Evolutionary conservation across 148 eudicot genomes (phyloP).

Genomic region (Suaeda aralocaspica): DNA sequence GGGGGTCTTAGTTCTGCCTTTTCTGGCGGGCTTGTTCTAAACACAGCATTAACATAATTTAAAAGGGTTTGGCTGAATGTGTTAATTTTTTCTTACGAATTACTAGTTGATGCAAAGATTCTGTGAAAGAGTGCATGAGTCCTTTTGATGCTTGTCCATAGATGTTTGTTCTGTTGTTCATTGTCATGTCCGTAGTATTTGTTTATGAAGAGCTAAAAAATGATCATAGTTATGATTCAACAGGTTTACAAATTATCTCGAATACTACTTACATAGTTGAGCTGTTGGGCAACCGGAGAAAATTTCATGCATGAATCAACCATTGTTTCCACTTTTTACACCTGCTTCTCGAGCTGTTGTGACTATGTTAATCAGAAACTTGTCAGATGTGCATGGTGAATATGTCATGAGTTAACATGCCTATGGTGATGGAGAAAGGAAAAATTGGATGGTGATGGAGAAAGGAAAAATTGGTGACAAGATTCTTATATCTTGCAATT

Average conservation of each 20-base stretch:
- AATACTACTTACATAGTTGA: constrained; percentile 29
- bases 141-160: background rate
- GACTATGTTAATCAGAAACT: background rate
- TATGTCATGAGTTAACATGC: background rate
- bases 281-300: too few species aligned
- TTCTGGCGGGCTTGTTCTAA: too few species aligned
- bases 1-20: too few species aligned
- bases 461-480: background rate
- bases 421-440: background rate
- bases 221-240: constrained; percentile 1
- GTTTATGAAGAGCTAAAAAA: background rate
- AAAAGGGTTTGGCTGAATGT: too few species aligned
- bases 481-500: background rate
- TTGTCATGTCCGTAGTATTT: background rate
- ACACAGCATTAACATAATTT: too few species aligned
- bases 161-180: too few species aligned
- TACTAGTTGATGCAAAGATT: background rate
- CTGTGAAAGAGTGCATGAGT: background rate
- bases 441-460: background rate
- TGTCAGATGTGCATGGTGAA: background rate
- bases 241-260: constrained; percentile 90
- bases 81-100: background rate
- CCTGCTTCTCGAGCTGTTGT: background rate
- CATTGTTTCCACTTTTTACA: background rate
- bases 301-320: too few species aligned